phyloP scores from a whole-genome alignment of 768 basidiomycete genomes.

The Phanerodontia chrysosporium region DNA sequence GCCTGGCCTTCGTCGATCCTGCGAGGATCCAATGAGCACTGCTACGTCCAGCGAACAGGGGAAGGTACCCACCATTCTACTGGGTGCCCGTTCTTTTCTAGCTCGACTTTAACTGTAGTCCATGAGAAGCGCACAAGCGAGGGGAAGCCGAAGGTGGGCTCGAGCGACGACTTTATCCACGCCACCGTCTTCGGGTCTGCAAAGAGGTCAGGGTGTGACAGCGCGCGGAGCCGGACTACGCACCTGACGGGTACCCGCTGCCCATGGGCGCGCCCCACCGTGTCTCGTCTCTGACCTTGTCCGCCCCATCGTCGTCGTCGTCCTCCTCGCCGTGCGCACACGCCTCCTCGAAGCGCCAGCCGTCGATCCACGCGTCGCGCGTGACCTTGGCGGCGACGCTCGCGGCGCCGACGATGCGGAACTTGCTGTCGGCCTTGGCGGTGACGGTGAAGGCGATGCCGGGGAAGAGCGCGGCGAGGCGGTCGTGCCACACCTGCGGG shows the following conservation, averaged over 20 bases:
- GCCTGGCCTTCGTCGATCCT: slow-evolving; percentile 87
- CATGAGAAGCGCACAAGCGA: slow-evolving; percentile 90
- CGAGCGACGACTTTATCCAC: slow-evolving; percentile 73
- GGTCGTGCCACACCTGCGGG: slow-evolving; percentile 78
- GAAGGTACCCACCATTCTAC: slow-evolving; percentile 60
- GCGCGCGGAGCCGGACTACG: not conserved
- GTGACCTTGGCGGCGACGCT: slow-evolving; percentile 99
- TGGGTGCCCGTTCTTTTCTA: slow-evolving; percentile 76
- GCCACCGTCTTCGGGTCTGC: slow-evolving; percentile 89
- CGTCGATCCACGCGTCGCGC: slow-evolving; percentile 83
- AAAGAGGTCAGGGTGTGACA: not conserved
- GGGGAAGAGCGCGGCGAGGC: slow-evolving; percentile 78
- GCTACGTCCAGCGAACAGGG: not conserved
- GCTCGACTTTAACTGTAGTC: slow-evolving; percentile 82
- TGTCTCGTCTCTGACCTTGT: slow-evolving; percentile 7
- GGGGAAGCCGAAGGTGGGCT: slow-evolving; percentile 91
- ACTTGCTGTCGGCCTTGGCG: slow-evolving; percentile 92
- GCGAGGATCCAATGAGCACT: not conserved
- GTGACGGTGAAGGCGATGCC: slow-evolving; percentile 85
- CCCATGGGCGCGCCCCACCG: slow-evolving; percentile 46
- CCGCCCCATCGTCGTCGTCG: not conserved
- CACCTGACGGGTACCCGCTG: slow-evolving; percentile 91
- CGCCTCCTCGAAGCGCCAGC: slow-evolving; percentile 77
- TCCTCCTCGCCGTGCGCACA: slow-evolving; percentile 16
- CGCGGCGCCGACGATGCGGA: slow-evolving; percentile 95